A percentile compares a stretch with the other conserved stretches of the same genome.
Evolutionary conservation across 208 protist genomes (phyloP).

Genomic region (Porcisia hertigi): DNA sequence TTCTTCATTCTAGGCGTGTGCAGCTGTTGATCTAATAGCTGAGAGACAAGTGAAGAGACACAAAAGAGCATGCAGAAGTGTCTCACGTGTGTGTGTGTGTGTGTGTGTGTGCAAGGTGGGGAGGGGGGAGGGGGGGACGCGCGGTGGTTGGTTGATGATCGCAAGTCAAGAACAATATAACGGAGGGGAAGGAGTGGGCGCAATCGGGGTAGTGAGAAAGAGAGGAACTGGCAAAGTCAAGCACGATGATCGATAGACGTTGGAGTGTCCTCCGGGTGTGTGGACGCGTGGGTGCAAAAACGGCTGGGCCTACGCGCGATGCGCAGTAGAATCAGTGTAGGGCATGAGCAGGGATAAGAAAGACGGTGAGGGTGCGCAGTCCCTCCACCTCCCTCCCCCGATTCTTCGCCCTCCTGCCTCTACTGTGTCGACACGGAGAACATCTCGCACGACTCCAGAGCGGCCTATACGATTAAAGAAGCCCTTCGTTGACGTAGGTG

Average conservation of each 20-base stretch:
- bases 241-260: neutral
- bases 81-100: slow-evolving; percentile 6
- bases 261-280: neutral
- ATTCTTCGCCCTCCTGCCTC: neutral
- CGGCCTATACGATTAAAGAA: neutral
- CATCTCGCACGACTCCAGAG: neutral
- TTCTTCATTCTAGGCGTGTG: slow-evolving; percentile 48
- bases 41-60: neutral
- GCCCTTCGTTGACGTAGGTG: neutral
- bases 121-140: neutral
- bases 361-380: neutral
- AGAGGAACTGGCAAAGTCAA: neutral
- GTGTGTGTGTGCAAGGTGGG: neutral
- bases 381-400: neutral
- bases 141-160: neutral
- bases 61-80: neutral
- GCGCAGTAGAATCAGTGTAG: neutral
- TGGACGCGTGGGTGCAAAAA: neutral
- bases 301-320: neutral
- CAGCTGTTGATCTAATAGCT: neutral
- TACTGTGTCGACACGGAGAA: neutral
- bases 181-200: neutral
- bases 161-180: neutral
- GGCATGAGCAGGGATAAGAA: slow-evolving; percentile 28
- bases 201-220: neutral